Percentiles rank a stretch among this genome's conserved stretches.
Evolutionary conservation across 495 filamentous ascomycete genomes (phyloP).

Genomic region (Neurospora pannonica): DNA sequence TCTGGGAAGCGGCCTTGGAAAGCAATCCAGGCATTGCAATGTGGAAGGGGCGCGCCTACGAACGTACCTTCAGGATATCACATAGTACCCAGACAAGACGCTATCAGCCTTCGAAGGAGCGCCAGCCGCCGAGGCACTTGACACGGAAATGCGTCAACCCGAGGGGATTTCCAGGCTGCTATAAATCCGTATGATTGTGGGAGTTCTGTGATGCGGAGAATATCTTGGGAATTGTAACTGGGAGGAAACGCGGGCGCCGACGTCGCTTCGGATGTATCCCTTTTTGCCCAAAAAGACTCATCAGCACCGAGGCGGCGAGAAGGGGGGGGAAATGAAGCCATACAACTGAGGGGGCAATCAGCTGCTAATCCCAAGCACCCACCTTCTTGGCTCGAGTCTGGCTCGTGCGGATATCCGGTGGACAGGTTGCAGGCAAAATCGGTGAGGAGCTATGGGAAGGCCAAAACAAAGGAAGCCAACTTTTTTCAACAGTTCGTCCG

Average conservation of each 20-base stretch:
- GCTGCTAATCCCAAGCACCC: background rate
- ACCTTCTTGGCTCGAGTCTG: background rate
- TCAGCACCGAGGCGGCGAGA: slow-evolving; percentile 8
- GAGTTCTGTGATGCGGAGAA: background rate
- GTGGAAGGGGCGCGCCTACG: background rate
- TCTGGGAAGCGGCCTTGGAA: background rate
- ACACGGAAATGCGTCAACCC: background rate
- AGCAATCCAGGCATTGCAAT: background rate
- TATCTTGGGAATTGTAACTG: background rate
- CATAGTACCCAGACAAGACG: slow-evolving; percentile 14
- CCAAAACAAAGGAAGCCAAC: background rate
- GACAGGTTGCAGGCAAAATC: background rate
- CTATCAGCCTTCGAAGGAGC: background rate
- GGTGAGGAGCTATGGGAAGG: background rate
- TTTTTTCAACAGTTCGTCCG: background rate
- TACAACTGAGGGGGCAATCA: background rate
- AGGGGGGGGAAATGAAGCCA: background rate
- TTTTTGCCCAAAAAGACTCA: slow-evolving; percentile 16
- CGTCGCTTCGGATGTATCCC: slow-evolving; percentile 1
- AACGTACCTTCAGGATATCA: slow-evolving; percentile 16
- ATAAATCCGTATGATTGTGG: background rate
- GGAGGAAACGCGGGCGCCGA: background rate
- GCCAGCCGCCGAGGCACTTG: background rate
- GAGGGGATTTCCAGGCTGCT: background rate
- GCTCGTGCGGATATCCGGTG: background rate